Conservation (phyloP, 352 stramenopile species). For the Pythium rhizo-oryzae region DNA sequence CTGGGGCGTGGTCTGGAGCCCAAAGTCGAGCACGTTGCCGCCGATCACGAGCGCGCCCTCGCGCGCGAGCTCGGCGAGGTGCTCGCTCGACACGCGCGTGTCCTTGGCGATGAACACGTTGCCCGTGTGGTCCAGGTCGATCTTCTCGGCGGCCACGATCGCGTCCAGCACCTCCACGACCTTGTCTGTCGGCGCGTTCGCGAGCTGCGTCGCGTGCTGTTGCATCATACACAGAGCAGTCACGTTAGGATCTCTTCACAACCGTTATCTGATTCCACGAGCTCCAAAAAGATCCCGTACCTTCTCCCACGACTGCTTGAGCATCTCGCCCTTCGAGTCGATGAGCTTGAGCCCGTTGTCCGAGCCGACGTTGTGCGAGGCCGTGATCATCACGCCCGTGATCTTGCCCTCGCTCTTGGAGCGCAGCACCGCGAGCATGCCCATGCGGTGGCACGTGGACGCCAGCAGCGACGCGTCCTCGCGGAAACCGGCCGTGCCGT, state of each 20-base stretch:
- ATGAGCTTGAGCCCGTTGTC: constrained; percentile 97
- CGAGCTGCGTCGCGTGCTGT: constrained; percentile 78
- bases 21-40: constrained; percentile 94
- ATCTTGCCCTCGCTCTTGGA: constrained; percentile 83
- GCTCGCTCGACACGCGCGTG: constrained; percentile 88
- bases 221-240: too few species aligned
- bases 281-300: constrained; percentile 5
- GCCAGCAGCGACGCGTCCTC: constrained; percentile 89
- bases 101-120: constrained; percentile 93
- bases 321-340: constrained; percentile 93
- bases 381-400: constrained; percentile 94
- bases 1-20: constrained; percentile 96
- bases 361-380: constrained; percentile 90
- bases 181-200: constrained; percentile 81
- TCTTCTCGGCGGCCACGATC: constrained; percentile 75
- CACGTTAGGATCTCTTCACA: too few species aligned
- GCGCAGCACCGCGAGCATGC: constrained; percentile 81
- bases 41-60: constrained; percentile 89
- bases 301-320: constrained; percentile 90
- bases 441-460: constrained; percentile 93
- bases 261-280: too few species aligned
- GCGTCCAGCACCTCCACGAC: constrained; percentile 81
- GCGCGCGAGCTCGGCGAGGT: constrained; percentile 87
- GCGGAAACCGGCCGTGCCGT: constrained; percentile 97
- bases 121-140: constrained; percentile 79